Evolutionary conservation across 139 green algal genomes (phyloP).

Genomic region (Micromonas commoda): DNA sequence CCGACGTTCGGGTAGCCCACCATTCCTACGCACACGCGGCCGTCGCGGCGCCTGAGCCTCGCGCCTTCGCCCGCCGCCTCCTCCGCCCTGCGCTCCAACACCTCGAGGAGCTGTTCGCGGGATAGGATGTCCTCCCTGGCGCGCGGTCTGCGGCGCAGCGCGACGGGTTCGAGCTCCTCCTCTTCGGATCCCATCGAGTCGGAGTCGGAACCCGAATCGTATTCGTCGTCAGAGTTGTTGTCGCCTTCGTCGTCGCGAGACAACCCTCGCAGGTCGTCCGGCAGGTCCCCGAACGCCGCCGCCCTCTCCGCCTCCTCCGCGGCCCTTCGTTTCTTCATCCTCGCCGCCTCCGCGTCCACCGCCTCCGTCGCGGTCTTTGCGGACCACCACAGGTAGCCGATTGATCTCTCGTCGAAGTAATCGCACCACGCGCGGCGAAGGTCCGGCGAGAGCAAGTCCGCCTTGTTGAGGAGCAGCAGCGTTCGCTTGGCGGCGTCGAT

Average conservation of each 20-base stretch:
- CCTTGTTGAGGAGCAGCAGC: constrained; percentile 95
- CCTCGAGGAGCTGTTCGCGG: constrained; percentile 19
- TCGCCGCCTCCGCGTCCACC: constrained; percentile 26
- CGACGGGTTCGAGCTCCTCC: neutral
- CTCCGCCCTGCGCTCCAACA: neutral
- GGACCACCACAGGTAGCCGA: constrained; percentile 40
- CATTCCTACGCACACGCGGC: constrained; percentile 37
- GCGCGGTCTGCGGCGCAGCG: no score
- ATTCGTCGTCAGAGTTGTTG: neutral
- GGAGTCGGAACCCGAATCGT: neutral
- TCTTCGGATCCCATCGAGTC: no score
- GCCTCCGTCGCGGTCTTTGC: constrained; percentile 36
- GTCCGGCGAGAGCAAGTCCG: constrained; percentile 76
- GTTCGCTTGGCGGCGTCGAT: constrained; percentile 54
- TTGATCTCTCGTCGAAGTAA: constrained; percentile 66
- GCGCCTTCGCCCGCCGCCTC: neutral
- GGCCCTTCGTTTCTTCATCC: constrained; percentile 1
- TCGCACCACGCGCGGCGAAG: constrained; percentile 63
- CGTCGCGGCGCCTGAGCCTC: neutral
- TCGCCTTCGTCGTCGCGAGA: neutral
- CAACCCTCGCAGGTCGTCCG: neutral
- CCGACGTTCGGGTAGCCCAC: constrained; percentile 98
- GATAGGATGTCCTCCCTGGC: neutral
- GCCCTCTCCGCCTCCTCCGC: neutral
- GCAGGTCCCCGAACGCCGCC: neutral